Percentiles rank a stretch among this genome's conserved stretches.
Evolutionary conservation across 176 grass and related monocot genomes (phyloP).

Genomic region (Triticum urartu): DNA sequence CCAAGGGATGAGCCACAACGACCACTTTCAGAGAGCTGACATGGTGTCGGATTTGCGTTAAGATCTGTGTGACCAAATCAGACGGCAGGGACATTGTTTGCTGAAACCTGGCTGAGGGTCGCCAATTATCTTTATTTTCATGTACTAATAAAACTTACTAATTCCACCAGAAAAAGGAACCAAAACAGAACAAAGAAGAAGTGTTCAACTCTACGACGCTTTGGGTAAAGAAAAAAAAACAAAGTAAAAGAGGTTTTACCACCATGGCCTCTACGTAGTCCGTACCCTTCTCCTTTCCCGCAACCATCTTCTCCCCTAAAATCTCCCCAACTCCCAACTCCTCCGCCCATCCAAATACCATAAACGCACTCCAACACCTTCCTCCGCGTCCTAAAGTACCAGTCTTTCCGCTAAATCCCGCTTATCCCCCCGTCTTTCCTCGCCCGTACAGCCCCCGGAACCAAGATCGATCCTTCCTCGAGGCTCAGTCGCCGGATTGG

Average conservation of each 20-base stretch:
- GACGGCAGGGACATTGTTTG: too few relatives aligned
- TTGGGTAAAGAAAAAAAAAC: too few relatives aligned
- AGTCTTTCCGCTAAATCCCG: not conserved
- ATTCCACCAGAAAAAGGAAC: too few relatives aligned
- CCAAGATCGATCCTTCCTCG: not conserved
- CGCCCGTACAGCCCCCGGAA: not conserved
- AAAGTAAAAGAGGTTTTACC: not conserved
- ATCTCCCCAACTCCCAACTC: not conserved
- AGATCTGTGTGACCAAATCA: too few relatives aligned
- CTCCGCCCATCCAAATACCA: not conserved
- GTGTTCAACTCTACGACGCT: too few relatives aligned
- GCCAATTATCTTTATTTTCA: too few relatives aligned
- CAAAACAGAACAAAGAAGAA: too few relatives aligned
- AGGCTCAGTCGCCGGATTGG: constrained; percentile 3
- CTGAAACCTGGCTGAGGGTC: too few relatives aligned
- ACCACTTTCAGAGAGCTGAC: too few relatives aligned
- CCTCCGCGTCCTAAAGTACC: not conserved
- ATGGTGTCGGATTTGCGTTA: too few relatives aligned
- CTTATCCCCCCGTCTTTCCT: not conserved
- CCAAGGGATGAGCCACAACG: too few relatives aligned
- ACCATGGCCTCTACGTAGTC: not conserved
- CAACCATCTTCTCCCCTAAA: not conserved
- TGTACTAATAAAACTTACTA: too few relatives aligned
- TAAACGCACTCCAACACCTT: constrained; percentile 1
- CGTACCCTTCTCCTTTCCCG: constrained; percentile 4